These are phyloP conservation scores for Blastocystis sp. DNA, from an alignment of 352 stramenopile genomes.

Conservation along the genomic window DNA sequence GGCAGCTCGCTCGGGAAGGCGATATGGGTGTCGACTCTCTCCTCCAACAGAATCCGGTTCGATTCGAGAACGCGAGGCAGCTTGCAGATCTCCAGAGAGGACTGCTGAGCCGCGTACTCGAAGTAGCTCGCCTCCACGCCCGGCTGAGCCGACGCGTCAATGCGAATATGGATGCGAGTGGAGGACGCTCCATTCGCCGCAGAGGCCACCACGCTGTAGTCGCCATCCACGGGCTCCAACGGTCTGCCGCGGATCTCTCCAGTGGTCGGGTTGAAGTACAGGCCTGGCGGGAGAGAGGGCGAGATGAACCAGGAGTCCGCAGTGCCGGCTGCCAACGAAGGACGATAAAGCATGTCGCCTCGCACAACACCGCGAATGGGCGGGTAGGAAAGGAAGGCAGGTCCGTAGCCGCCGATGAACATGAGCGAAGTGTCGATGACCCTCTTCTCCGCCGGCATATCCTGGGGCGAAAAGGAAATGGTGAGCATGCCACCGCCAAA, in stretches of 20 bases:
- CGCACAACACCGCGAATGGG: constrained; percentile 40
- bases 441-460: background rate
- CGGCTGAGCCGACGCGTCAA: background rate
- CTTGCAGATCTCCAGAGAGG: background rate
- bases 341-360: constrained; percentile 15
- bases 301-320: background rate
- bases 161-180: background rate
- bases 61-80: background rate
- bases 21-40: constrained; percentile 10
- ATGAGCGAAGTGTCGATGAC: background rate
- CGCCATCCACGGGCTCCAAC: background rate
- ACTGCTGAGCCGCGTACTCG: background rate
- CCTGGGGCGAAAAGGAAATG: background rate
- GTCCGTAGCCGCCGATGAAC: constrained; percentile 52
- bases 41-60: background rate
- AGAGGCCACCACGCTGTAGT: constrained; percentile 1
- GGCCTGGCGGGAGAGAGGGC: background rate
- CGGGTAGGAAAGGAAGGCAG: constrained; percentile 64
- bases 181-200: constrained; percentile 1
- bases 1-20: background rate
- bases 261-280: background rate
- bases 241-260: background rate
- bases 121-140: constrained; percentile 26
- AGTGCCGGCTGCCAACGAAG: constrained; percentile 9
- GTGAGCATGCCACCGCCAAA: background rate